Evolutionary conservation across 495 filamentous ascomycete species (phyloP).

Genomic region (Haplographium delicatum): DNA sequence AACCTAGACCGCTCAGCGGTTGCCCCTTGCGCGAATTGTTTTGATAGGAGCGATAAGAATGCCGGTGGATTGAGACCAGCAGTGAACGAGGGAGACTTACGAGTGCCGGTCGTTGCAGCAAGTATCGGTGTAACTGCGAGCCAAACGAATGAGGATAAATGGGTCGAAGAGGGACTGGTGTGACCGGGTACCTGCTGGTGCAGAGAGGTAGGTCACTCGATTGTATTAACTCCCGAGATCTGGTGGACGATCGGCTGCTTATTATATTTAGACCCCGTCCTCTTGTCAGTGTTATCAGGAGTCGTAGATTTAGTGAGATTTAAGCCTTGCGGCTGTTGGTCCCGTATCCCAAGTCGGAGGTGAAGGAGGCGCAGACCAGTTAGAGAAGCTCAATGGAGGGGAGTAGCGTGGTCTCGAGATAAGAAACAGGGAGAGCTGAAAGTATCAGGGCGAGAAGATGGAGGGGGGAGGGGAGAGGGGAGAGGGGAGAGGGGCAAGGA

Average conservation of each 20-base stretch:
- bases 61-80: slow-evolving; percentile 2
- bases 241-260: too few species aligned
- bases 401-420: too few species aligned
- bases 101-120: slow-evolving; percentile 2
- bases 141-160: background rate
- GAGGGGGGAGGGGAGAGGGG: too few species aligned
- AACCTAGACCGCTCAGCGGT: background rate
- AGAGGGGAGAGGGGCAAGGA: too few species aligned
- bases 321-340: too few species aligned
- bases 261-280: too few species aligned
- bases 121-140: background rate
- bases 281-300: too few species aligned
- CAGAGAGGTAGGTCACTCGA: background rate
- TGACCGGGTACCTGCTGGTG: slow-evolving; percentile 6
- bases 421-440: background rate
- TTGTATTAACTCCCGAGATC: too few species aligned
- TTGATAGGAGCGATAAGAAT: slow-evolving; percentile 14
- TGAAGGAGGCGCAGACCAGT: background rate
- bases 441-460: background rate
- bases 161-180: slow-evolving; percentile 3
- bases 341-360: too few species aligned
- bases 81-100: background rate
- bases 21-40: background rate
- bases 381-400: too few species aligned
- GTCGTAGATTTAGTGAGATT: too few species aligned